Evolutionary conservation across 2,329 filamentous ascomycete species (phyloP), one percentile per base, ranked within the genome.

Genomic region (Pyrenophora teres): DNA sequence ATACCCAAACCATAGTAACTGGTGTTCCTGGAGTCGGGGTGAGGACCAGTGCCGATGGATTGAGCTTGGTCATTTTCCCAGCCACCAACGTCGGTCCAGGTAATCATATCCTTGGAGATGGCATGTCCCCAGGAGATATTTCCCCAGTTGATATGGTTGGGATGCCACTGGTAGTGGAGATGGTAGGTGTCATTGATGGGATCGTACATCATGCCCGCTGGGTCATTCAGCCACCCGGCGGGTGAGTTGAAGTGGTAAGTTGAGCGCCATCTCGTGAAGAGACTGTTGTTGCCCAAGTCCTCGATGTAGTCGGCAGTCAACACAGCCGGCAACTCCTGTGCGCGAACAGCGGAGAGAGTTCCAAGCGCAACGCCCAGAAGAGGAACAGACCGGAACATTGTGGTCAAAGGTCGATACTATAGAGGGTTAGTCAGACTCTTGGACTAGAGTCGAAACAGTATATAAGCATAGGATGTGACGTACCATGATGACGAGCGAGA

Each of bases 151-250:
- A 78, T 72, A 51, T 79, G 76, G 40, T 79, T 66, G 1, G 76
- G 76, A 59, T 79, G 74, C 71, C 75, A 82, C 63, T 84, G 81
- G 62, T 80, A 83, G 60, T 79, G 79, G 6, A 83, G 59, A 56
- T 83, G 81, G 52, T 83, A 84, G 2, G 67, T 66, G 25, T 78
- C 76, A 30, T 74, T 71, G 3, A 65, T 70, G 12, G 77, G 78
- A 63, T 80, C 78, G 57, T 80, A 82, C 68, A 78, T 76, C 56
- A 78, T 77, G 23, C 71, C 80, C 57, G 30, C 52, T 8, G 40
- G 27, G 40, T 65, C 74, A 49, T 80, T 79, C 73, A 79, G 74
- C 77, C 77, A 79, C 13, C 78, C 78, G 38, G 76, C 76, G 8
- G 78, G 78, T n/a, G 76, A 73, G 16, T 73, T 68, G 62, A 80